A percentile compares a stretch with the other conserved stretches of the same genome.
These are phyloP conservation scores for Penicillium maclennaniae DNA, from an alignment of 495 filamentous ascomycete genomes.

Conservation along the genomic window DNA sequence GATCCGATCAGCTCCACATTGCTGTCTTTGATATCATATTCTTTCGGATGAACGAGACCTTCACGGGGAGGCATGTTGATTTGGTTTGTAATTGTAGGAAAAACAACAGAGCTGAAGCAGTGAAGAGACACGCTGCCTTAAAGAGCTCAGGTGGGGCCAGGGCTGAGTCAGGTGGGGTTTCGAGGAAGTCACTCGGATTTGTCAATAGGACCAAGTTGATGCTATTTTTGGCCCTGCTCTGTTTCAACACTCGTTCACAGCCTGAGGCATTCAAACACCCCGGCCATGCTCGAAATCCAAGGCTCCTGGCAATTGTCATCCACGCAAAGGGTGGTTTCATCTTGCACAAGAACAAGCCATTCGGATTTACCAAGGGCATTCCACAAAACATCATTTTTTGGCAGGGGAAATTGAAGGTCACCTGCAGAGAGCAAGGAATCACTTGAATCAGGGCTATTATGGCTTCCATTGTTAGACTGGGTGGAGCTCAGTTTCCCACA, in stretches of 20 bases:
- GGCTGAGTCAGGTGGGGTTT: not conserved
- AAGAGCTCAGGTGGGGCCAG: not conserved
- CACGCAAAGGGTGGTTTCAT: not conserved
- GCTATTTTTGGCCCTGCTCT: too few relatives aligned
- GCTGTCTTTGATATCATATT: slow-evolving; percentile 60
- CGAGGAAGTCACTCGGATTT: not conserved
- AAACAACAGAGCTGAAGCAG: not conserved
- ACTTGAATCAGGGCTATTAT: not conserved
- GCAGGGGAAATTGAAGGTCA: slow-evolving; percentile 31
- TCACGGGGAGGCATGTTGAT: slow-evolving; percentile 52
- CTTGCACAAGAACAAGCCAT: slow-evolving; percentile 13
- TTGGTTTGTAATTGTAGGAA: not conserved
- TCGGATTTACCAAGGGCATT: slow-evolving; percentile 15
- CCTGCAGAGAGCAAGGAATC: slow-evolving; percentile 3
- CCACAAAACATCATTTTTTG: slow-evolving; percentile 21
- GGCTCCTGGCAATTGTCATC: slow-evolving; percentile 3
- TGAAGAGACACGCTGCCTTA: not conserved
- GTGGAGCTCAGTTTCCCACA: slow-evolving; percentile 9
- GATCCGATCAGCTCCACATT: slow-evolving; percentile 59
- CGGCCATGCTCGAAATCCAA: slow-evolving; percentile 26
- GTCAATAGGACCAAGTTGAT: too few relatives aligned
- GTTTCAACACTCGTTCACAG: not conserved
- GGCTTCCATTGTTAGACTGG: not conserved
- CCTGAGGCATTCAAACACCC: slow-evolving; percentile 1
- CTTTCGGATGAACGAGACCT: slow-evolving; percentile 53